These are phyloP conservation scores for Blastobotrys apis DNA, from an alignment of 1,139 yeast species.

Conservation along the genomic window DNA sequence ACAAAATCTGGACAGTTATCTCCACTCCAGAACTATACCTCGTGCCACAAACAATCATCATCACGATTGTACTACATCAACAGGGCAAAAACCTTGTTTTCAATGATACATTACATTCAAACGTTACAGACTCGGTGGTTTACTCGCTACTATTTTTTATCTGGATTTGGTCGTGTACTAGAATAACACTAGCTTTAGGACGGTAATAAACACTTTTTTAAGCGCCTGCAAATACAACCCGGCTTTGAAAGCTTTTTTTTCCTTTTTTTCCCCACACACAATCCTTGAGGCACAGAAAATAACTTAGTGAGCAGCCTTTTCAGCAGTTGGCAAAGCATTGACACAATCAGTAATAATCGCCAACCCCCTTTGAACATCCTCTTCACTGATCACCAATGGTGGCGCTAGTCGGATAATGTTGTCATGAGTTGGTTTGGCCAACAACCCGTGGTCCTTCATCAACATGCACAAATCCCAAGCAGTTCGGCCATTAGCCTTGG, in stretches of 20 bases:
- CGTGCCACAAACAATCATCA: too few relatives aligned
- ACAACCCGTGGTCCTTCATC: conserved; percentile 83
- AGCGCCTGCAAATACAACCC: too few relatives aligned
- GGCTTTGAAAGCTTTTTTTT: too few relatives aligned
- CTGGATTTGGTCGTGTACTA: not conserved
- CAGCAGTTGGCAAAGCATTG: conserved; percentile 46
- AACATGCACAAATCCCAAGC: conserved; percentile 95
- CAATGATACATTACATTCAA: too few relatives aligned
- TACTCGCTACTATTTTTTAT: too few relatives aligned
- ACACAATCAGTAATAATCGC: conserved; percentile 64
- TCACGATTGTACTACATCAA: too few relatives aligned
- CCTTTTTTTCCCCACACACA: not conserved
- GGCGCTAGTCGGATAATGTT: conserved; percentile 95
- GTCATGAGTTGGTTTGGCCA: conserved; percentile 97
- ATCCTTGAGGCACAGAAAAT: not conserved
- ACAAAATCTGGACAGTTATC: too few relatives aligned
- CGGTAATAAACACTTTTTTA: not conserved
- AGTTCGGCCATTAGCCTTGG: conserved; percentile 80
- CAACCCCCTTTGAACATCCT: conserved; percentile 79
- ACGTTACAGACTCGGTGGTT: too few relatives aligned
- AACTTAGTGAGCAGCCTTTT: conserved; percentile 3
- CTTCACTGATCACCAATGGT: conserved; percentile 85
- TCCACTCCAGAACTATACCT: too few relatives aligned
- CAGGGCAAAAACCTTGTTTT: too few relatives aligned
- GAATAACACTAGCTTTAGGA: too few relatives aligned